Percentiles rank a stretch among this genome's conserved stretches.
Conservation (phyloP, 2,329 filamentous ascomycete species). For the Scortechinia acanthostroma region DNA sequence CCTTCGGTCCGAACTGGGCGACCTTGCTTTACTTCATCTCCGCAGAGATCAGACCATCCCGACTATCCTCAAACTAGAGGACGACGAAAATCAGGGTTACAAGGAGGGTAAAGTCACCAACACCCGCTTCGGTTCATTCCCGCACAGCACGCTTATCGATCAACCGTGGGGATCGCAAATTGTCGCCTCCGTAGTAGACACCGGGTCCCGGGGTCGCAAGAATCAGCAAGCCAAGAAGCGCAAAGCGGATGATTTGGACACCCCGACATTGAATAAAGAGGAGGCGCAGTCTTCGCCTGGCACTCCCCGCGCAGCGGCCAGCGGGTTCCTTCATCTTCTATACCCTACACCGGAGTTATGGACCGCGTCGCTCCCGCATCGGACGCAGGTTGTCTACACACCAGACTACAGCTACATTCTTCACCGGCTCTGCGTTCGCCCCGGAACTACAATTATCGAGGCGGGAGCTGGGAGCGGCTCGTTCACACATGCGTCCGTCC, state of each 20-base stretch:
- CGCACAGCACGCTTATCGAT: constrained; percentile 37
- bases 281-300: background rate
- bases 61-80: constrained; percentile 31
- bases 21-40: constrained; percentile 53
- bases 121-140: constrained; percentile 55
- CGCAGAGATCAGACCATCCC: constrained; percentile 52
- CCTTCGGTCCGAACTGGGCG: constrained; percentile 32
- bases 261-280: constrained; percentile 3
- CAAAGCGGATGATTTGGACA: constrained; percentile 24
- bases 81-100: constrained; percentile 32
- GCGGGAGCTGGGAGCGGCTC: constrained; percentile 41
- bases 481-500: constrained; percentile 37
- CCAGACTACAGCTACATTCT: constrained; percentile 43
- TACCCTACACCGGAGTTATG: constrained; percentile 38
- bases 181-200: constrained; percentile 54
- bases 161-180: constrained; percentile 58
- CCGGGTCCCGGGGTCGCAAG: constrained; percentile 44
- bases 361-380: constrained; percentile 38
- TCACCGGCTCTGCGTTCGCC: constrained; percentile 32
- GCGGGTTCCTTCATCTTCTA: constrained; percentile 36
- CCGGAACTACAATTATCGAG: constrained; percentile 35
- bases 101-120: constrained; percentile 45
- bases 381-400: constrained; percentile 42
- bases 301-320: constrained; percentile 21
- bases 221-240: constrained; percentile 19